phyloP scores from a whole-genome alignment of 2,329 filamentous ascomycete species.

The Cladophialophora yegresii region DNA sequence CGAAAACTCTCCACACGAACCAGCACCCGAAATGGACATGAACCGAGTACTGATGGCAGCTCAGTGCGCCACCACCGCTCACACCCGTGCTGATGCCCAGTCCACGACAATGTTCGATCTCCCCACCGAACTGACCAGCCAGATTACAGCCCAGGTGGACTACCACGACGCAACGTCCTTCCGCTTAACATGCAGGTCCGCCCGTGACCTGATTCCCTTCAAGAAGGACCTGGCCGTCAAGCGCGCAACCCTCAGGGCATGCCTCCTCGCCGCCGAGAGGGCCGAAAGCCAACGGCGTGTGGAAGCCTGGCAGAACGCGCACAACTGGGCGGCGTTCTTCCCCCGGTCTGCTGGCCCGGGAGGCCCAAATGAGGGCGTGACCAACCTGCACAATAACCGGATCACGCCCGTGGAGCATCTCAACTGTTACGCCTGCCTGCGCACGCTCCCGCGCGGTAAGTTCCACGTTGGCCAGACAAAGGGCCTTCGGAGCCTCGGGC shows the following conservation, averaged over 20 bases:
- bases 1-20: too few relatives aligned
- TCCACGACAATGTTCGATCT: background rate
- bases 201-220: background rate
- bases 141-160: background rate
- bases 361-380: background rate
- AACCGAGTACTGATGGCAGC: too few relatives aligned
- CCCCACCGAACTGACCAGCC: background rate
- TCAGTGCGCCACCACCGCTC: too few relatives aligned
- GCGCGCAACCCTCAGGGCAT: background rate
- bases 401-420: conserved; percentile 16
- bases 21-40: too few relatives aligned
- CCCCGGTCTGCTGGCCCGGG: background rate
- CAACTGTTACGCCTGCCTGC: conserved; percentile 37
- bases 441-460: conserved; percentile 14
- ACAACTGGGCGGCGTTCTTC: too few relatives aligned
- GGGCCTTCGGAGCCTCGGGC: conserved; percentile 30
- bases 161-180: background rate
- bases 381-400: conserved; percentile 21
- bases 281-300: background rate
- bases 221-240: background rate
- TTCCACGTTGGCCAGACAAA: conserved; percentile 32
- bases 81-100: too few relatives aligned
- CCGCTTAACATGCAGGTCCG: background rate
- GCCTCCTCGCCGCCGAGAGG: background rate
- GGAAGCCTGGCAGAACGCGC: background rate